Evolutionary conservation across 495 filamentous ascomycete species (phyloP), one percentile per base, ranked within the genome.

Genomic region (Staphylotrichum tortipilum): DNA sequence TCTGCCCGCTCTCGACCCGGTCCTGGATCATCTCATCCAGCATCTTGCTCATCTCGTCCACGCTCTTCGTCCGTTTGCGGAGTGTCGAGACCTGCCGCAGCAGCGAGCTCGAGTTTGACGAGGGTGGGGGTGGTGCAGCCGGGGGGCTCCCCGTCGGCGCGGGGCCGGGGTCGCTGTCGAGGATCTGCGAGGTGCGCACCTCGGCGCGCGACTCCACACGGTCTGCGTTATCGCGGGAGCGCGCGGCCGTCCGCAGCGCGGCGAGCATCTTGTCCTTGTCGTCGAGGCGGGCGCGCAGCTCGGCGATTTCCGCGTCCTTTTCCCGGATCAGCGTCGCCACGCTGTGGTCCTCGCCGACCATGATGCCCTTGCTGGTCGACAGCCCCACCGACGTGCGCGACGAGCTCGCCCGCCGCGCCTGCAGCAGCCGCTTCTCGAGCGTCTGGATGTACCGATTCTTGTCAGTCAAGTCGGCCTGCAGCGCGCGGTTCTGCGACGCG

Each of bases 371-470:
- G 29, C 77, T 71, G 14, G 68, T 62, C 1, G 71, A 75, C 45
- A 88, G 72, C 3, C 82, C 82, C 26, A 83, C 77, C 26, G 88
- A 92, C 43, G 90, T 82, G 21, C 90, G 79, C 2, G 86, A 88
- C 45, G 94, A 88, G 65, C 90, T 95, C 9, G 88, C 88, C 19
- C 92, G 82, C 45, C 94, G 78, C 19, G 94, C 92, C 61, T 98
- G 92, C 14, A 97, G 74, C 0, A 98, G 72, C 8, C 92, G 82
- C 60, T 91, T 88, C 71, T 98, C 92, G 2, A 98, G 71, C 0
- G 91, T 96, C 22, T 84, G 77, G 54, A 97, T 95, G 63, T 98
- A 98, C 35, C 94, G 86, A 55, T 94, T 95, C 69, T 94, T 96
- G 68, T 97, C 94, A 10, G 76, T 77, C 8, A 98, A 78, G 66